Evolutionary conservation across 2,329 filamentous ascomycete species (phyloP), one percentile per base, ranked within the genome.

Genomic region (Pseudogymnoascus sp.): DNA sequence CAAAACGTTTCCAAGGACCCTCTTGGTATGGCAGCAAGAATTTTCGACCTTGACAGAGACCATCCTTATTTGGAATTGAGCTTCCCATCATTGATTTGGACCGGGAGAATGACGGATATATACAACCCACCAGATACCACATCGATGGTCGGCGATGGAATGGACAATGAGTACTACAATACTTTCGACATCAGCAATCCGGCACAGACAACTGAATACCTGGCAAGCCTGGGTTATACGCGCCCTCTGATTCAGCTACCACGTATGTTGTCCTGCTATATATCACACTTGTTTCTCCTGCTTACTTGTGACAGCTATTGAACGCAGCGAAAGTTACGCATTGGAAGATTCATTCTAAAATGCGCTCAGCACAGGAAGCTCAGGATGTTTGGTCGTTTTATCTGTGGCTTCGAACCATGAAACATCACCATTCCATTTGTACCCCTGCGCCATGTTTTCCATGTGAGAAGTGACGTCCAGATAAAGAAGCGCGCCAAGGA

Each of bases 381-480:
- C 5, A 15, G 9, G 15, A 14, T 20, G 6, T 12, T 53, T 14
- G 15, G 47, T 5, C 33, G 6, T 8, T 33, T 12, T 53, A 33
- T 9, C n/a, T 53, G 30, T 8, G 15, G 12, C 25, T 28, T 20
- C 25, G 47, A 53, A 53, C 1, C 2, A 53, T 53, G 47, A 53
- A 53, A 53, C 47, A 53, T 20, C 28, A 33, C 28, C 28, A 53
- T 53, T 33, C 15, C 28, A 53, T 33, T 33, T 6, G 28, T 33
- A 28, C 28, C 47, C 47, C 33, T 53, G 47, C 47, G 33, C 33
- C 28, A 53, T 53, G 47, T 18, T 20, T 53, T 33, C 7, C 33
- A 53, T 53, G 28, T 33, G 47, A 53, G 47, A 53, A 53, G 47
- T 53, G 47, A 53, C 47, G 47, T 53, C 28, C 47, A 53, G 47